Evolutionary conservation across 441 rosid species (phyloP), one percentile per base, ranked within the genome.

Genomic region (Croton setiger): DNA sequence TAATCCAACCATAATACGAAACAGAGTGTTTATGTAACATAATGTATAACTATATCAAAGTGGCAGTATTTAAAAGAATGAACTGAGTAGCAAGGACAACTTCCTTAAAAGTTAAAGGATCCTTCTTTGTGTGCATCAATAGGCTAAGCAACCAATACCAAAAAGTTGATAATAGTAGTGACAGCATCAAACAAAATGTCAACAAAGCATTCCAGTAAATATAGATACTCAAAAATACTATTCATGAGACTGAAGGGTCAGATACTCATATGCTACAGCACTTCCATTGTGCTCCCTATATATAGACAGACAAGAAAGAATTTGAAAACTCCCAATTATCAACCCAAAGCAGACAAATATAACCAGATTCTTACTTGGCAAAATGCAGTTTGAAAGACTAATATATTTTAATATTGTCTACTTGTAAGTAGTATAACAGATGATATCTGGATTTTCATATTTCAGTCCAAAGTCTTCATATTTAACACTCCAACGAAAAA

Each of bases 361-460:
- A 17, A 56, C 60, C 4, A 31, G 39, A 33, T 31, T n/a, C 33
- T 37, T 20, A 56, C 4, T 56, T 56, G 13, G 13, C 33, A 27
- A 33, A n/a, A 36, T 59, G 6, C 1, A 15, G 6, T 36, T 21
- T 17, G 45, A 21, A 5, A 15, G 1, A 36, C 3, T 18, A 37
- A 37, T 37, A 37, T 37, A 7, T 12, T 15, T 12, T 0, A 15
- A 27, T 12, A 56, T 27, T 10, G 0, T 0, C 43, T 43, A 7
- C 3, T 4, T 5, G 23, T 7, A 62, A 4, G 6, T 44, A 27
- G 2, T 44, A 44, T 11, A 11, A 7, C 31, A 18, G 12, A 12
- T 39, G 15, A 63, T 23, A 21, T 27, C 44, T 63, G 36, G 52
- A 45, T 44, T 35, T 64, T 17, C 68, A 49, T 48, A 64, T 48